These are phyloP conservation scores for Lactarius quietus DNA, from an alignment of 768 basidiomycete genomes.

Conservation along the genomic window DNA sequence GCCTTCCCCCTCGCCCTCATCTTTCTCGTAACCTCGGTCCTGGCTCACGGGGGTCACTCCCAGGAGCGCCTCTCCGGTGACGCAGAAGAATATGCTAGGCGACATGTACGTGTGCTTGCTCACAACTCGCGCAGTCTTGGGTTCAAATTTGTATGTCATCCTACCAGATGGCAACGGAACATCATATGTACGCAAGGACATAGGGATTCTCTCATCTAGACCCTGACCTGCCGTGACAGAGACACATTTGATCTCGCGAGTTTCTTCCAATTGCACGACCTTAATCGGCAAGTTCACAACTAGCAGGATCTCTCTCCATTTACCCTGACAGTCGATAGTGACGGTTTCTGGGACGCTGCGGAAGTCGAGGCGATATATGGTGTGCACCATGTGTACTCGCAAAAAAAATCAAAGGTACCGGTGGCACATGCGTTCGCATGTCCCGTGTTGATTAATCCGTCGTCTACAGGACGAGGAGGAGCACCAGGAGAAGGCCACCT, in stretches of 20 bases:
- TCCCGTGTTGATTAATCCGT: neutral
- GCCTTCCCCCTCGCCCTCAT: constrained; percentile 11
- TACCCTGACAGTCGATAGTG: constrained; percentile 38
- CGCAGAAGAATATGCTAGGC: constrained; percentile 62
- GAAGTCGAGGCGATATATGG: constrained; percentile 97
- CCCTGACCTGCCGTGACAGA: constrained; percentile 38
- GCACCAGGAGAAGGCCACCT: constrained; percentile 77
- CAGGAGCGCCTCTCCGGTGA: constrained; percentile 9
- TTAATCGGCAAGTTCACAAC: constrained; percentile 58
- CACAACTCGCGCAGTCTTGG: neutral
- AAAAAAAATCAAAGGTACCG: constrained; percentile 69
- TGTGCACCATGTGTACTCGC: constrained; percentile 86
- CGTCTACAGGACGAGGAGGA: constrained; percentile 60
- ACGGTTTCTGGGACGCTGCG: constrained; percentile 77
- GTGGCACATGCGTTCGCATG: neutral
- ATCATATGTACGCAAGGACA: constrained; percentile 61
- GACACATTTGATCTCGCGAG: constrained; percentile 79
- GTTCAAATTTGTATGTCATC: neutral
- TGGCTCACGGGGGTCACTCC: constrained; percentile 50
- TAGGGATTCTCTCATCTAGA: neutral
- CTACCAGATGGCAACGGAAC: constrained; percentile 79
- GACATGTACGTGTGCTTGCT: constrained; percentile 67
- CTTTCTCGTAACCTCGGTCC: constrained; percentile 26
- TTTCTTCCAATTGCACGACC: constrained; percentile 95
- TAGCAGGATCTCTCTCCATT: constrained; percentile 11